Evolutionary conservation across 345 rosid species (phyloP).

Genomic region (Camelina hispida): DNA sequence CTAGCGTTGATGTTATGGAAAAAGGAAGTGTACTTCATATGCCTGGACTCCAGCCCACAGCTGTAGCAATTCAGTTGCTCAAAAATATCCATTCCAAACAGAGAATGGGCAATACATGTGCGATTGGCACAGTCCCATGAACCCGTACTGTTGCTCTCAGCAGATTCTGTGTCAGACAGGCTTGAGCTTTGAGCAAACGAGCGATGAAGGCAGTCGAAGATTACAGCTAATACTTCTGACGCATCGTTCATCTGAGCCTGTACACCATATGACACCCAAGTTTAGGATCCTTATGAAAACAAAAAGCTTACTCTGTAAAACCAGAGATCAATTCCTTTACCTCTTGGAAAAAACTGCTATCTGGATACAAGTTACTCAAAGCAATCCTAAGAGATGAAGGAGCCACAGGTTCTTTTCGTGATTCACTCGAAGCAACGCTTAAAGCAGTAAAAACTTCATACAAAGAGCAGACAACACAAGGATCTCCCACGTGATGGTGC

Average conservation of each 20-base stretch:
- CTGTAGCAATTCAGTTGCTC: conserved; percentile 79
- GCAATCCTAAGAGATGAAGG: conserved; percentile 89
- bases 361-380: conserved; percentile 86
- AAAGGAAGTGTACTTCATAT: conserved; percentile 87
- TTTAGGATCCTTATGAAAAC: conserved; percentile 22
- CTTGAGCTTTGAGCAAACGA: conserved; percentile 67
- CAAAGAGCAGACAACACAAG: conserved; percentile 91
- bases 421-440: conserved; percentile 60
- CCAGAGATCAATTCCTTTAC: conserved; percentile 45
- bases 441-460: conserved; percentile 75
- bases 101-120: conserved; percentile 81
- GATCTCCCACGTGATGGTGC: conserved; percentile 91
- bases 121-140: conserved; percentile 82
- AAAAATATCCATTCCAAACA: conserved; percentile 89
- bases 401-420: conserved; percentile 73
- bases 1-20: conserved; percentile 93
- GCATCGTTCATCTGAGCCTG: conserved; percentile 99
- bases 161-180: conserved; percentile 67
- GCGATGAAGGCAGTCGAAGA: conserved; percentile 89
- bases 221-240: conserved; percentile 88
- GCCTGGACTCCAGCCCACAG: conserved; percentile 87
- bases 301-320: background rate
- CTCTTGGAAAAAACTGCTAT: conserved; percentile 94
- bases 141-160: conserved; percentile 62
- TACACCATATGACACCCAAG: conserved; percentile 28